Conservation (phyloP, 345 rosid species). For the Hibiscus tridactylites region DNA sequence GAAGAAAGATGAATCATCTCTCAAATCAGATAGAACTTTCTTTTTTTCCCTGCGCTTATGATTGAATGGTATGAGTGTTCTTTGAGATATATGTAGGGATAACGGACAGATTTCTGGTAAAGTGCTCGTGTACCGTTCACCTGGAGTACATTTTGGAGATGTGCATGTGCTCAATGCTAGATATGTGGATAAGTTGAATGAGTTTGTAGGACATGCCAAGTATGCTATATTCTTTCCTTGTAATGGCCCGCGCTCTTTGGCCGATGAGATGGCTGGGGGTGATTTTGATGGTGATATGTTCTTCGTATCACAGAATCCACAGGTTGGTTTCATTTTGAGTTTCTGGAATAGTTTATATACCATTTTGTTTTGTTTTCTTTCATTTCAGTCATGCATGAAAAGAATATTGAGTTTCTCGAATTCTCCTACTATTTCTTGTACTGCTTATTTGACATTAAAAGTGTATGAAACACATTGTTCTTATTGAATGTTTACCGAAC, state of each 20-base stretch:
- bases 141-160: slow-evolving; percentile 86
- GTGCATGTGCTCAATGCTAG: slow-evolving; percentile 57
- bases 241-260: slow-evolving; percentile 62
- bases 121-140: slow-evolving; percentile 70
- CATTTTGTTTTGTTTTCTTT: not conserved
- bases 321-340: slow-evolving; percentile 36
- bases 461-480: not conserved
- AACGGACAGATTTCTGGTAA: slow-evolving; percentile 66
- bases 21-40: too few relatives aligned
- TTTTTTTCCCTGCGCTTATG: too few relatives aligned
- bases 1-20: too few relatives aligned
- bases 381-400: not conserved
- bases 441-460: not conserved
- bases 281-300: slow-evolving; percentile 79
- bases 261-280: slow-evolving; percentile 73
- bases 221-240: slow-evolving; percentile 66
- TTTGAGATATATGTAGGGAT: slow-evolving; percentile 29
- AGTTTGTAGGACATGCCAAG: slow-evolving; percentile 60
- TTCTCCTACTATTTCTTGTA: not conserved
- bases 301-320: slow-evolving; percentile 59
- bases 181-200: slow-evolving; percentile 44
- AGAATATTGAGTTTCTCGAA: not conserved
- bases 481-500: not conserved
- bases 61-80: too few relatives aligned
- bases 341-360: not conserved